Evolutionary conservation across 164 flowering plant species (phyloP).

Genomic region (Liquidambar formosana): DNA sequence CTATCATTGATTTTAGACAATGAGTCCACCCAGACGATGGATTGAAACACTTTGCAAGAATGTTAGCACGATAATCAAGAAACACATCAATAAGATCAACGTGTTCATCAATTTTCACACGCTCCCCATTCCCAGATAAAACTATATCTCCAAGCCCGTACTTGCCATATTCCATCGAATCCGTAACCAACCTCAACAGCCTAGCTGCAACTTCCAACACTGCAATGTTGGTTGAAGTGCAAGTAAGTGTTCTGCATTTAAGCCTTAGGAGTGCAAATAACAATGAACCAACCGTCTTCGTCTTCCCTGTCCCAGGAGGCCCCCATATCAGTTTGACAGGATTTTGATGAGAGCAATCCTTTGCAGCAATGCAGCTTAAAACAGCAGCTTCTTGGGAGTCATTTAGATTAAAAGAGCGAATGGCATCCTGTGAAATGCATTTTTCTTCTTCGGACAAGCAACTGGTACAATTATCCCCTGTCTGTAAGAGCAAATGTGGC

Average conservation of each 20-base stretch:
- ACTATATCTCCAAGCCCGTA: conserved; percentile 58
- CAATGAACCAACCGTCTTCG: conserved; percentile 35
- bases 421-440: background rate
- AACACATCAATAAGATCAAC: conserved; percentile 38
- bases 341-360: conserved; percentile 27
- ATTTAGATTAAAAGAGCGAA: conserved; percentile 22
- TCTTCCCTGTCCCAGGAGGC: conserved; percentile 71
- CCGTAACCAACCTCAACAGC: conserved; percentile 27
- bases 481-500: background rate
- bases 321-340: conserved; percentile 53
- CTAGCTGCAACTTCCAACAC: conserved; percentile 40
- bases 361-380: conserved; percentile 24
- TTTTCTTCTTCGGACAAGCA: conserved; percentile 20
- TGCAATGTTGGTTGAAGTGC: conserved; percentile 60
- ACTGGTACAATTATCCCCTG: conserved; percentile 18
- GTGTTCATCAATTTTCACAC: conserved; percentile 43
- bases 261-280: conserved; percentile 30
- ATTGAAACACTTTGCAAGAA: conserved; percentile 34
- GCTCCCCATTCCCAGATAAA: conserved; percentile 44
- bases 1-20: conserved; percentile 27
- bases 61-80: conserved; percentile 43
- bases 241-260: conserved; percentile 47
- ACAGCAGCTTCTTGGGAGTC: conserved; percentile 44
- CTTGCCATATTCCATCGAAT: conserved; percentile 6
- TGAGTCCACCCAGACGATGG: conserved; percentile 40